Percentiles rank a stretch among this genome's conserved stretches.
Conservation (phyloP, 108 stramenopile genomes). For the Tribonema minus region DNA sequence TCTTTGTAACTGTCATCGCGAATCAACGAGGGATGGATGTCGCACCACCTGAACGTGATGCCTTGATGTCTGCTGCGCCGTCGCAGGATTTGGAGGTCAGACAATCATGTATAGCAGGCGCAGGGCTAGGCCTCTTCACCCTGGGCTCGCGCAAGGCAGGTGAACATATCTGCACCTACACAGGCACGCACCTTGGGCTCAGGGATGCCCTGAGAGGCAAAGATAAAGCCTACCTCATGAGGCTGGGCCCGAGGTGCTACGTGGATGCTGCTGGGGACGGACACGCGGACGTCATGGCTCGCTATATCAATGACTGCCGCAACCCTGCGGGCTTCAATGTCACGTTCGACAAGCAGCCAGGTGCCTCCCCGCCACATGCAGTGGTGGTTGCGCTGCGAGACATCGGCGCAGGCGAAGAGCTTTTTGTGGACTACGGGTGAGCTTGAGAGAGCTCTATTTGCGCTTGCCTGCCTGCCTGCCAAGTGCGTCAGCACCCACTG, state of each 20-base stretch:
- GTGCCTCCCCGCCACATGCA: constrained; percentile 1
- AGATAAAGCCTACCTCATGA: constrained; percentile 32
- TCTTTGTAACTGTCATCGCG: no score
- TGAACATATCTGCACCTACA: neutral
- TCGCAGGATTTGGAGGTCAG: no score
- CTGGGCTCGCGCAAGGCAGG: no score
- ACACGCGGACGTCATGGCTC: constrained; percentile 11
- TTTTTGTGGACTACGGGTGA: constrained; percentile 38
- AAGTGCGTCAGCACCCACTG: no score
- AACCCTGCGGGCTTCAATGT: constrained; percentile 14
- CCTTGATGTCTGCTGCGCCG: no score
- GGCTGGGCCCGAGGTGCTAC: constrained; percentile 28
- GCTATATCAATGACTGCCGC: constrained; percentile 45
- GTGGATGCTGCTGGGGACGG: constrained; percentile 20
- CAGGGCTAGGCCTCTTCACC: no score
- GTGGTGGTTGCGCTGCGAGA: constrained; percentile 8
- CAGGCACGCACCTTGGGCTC: neutral
- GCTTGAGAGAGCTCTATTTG: no score
- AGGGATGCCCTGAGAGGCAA: neutral
- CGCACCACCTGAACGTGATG: no score
- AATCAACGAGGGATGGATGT: no score
- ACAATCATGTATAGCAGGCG: no score
- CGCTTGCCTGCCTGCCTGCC: no score
- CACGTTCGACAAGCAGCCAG: constrained; percentile 27
- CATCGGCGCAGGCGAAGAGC: constrained; percentile 12